Conservation (phyloP, 768 basidiomycete genomes). For the Pholiota molesta region DNA sequence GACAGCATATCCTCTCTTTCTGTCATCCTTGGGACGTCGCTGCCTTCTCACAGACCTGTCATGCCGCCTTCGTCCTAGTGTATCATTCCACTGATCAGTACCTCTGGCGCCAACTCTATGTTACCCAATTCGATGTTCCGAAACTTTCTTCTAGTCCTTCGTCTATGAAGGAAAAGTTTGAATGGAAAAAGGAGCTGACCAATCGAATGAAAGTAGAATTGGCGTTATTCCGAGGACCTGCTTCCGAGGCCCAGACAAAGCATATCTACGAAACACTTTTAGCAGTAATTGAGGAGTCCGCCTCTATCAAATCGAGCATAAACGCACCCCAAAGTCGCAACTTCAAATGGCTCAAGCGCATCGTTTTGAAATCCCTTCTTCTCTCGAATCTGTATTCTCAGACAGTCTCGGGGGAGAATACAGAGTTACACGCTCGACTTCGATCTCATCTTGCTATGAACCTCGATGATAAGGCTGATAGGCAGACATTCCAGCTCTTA, state of each 20-base stretch:
- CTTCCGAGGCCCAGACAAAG: constrained; percentile 28
- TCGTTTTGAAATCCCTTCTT: constrained; percentile 42
- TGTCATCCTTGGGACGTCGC: constrained; percentile 62
- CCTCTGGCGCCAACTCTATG: constrained; percentile 72
- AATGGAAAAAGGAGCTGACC: constrained; percentile 42
- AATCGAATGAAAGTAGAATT: constrained; percentile 44
- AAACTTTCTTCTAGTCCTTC: constrained; percentile 30
- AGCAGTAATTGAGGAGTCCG: constrained; percentile 37
- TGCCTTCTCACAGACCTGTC: constrained; percentile 60
- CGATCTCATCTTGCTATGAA: constrained; percentile 52
- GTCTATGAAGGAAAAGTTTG: constrained; percentile 14
- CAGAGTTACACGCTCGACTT: constrained; percentile 44
- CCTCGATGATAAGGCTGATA: constrained; percentile 35
- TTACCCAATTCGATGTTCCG: constrained; percentile 68
- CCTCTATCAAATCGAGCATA: constrained; percentile 24
- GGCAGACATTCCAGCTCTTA: constrained; percentile 29
- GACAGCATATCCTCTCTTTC: constrained; percentile 57
- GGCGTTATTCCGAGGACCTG: constrained; percentile 19
- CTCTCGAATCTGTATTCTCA: constrained; percentile 28
- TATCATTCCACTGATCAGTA: constrained; percentile 54
- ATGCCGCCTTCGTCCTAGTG: constrained; percentile 48
- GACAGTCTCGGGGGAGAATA: constrained; percentile 19
- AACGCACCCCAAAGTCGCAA: constrained; percentile 37
- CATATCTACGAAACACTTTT: constrained; percentile 44
- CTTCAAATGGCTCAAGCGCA: constrained; percentile 46